A percentile compares a stretch with the other conserved stretches of the same genome.
Evolutionary conservation across 345 rosid species (phyloP).

Genomic region (Ricinus communis): DNA sequence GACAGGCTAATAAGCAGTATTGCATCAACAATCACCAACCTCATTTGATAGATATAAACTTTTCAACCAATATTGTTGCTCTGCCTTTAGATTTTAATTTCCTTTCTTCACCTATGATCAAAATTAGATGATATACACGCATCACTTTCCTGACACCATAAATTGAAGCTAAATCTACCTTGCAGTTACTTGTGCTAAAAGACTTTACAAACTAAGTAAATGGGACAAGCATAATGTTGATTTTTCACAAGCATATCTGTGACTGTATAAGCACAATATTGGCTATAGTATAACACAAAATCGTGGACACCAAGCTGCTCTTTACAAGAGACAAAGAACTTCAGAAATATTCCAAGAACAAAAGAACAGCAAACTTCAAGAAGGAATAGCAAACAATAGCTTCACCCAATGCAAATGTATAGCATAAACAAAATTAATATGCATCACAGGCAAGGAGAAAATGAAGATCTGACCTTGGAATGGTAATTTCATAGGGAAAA

Average conservation of each 20-base stretch:
- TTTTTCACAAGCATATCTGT: not conserved
- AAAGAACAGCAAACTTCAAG: not conserved
- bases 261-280: not conserved
- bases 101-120: not conserved
- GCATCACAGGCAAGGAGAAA: not conserved
- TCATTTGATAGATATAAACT: not conserved
- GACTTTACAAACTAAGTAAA: not conserved
- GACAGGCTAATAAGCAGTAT: not conserved
- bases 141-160: not conserved
- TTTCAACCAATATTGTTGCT: not conserved
- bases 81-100: not conserved
- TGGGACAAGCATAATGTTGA: not conserved
- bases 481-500: constrained; percentile 79
- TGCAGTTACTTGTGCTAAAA: not conserved
- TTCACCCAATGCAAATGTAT: not conserved
- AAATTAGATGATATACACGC: not conserved
- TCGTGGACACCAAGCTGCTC: not conserved
- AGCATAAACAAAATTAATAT: not conserved
- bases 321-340: not conserved
- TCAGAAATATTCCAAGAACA: not conserved
- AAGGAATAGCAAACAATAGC: not conserved
- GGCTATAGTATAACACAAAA: not conserved
- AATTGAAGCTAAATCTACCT: not conserved
- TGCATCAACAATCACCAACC: not conserved
- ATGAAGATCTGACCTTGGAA: constrained; percentile 67